Conservation (phyloP, 306 rosid genomes). For the Begonia loranthoides region DNA sequence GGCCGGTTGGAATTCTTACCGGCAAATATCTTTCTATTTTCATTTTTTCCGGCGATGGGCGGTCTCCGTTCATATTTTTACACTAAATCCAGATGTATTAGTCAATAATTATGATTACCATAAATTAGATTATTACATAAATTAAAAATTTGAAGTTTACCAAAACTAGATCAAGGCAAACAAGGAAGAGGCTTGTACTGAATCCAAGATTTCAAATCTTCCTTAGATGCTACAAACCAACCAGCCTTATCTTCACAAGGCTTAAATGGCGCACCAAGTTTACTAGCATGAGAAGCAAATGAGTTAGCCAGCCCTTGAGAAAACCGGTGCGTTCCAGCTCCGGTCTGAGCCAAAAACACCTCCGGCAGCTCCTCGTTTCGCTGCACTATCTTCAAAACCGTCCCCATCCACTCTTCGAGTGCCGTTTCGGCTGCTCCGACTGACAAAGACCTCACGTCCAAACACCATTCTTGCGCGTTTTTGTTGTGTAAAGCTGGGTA, state of each 20-base stretch:
- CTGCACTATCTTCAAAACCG: slow-evolving; percentile 52
- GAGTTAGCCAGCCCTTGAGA: slow-evolving; percentile 70
- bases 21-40: not conserved
- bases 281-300: slow-evolving; percentile 63
- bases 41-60: too few relatives aligned
- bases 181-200: not conserved
- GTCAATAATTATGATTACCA: too few relatives aligned
- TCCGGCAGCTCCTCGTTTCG: slow-evolving; percentile 48
- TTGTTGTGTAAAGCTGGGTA: slow-evolving; percentile 84
- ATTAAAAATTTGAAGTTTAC: too few relatives aligned
- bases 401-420: slow-evolving; percentile 87
- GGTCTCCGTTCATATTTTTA: too few relatives aligned
- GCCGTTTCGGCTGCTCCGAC: slow-evolving; percentile 91
- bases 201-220: slow-evolving; percentile 76
- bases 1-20: not conserved
- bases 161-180: not conserved
- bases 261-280: slow-evolving; percentile 63
- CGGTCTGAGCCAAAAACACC: slow-evolving; percentile 64
- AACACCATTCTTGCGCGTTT: slow-evolving; percentile 51
- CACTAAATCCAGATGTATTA: too few relatives aligned
- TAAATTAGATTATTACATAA: too few relatives aligned
- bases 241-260: slow-evolving; percentile 63
- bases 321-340: slow-evolving; percentile 66
- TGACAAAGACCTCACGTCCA: slow-evolving; percentile 72
- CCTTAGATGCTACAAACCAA: slow-evolving; percentile 54